phyloP scores from a whole-genome alignment of 306 rosid genomes.

The Potentilla sterilis region DNA sequence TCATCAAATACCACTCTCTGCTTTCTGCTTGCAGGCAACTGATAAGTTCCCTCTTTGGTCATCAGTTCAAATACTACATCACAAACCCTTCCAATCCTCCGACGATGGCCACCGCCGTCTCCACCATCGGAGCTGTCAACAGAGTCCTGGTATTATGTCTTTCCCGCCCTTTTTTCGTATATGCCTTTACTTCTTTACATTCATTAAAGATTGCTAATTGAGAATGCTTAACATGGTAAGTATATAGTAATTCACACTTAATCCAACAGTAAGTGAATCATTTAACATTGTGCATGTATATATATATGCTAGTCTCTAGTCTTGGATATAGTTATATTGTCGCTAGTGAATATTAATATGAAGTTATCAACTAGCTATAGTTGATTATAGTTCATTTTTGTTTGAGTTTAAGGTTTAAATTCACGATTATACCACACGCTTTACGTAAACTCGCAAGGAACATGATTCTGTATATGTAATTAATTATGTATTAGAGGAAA shows the following conservation, averaged over 20 bases:
- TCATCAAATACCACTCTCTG: constrained; percentile 14
- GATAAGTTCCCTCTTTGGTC: not conserved
- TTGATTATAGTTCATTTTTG: not conserved
- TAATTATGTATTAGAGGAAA: not conserved
- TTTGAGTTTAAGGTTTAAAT: not conserved
- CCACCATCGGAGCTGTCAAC: constrained; percentile 71
- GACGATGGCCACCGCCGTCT: constrained; percentile 77
- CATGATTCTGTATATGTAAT: not conserved
- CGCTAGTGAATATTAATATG: not conserved
- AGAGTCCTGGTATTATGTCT: constrained; percentile 51
- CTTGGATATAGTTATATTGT: not conserved
- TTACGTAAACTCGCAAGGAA: not conserved
- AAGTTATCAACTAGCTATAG: not conserved
- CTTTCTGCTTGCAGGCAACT: constrained; percentile 19
- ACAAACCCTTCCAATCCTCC: not conserved
- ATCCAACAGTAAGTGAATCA: not conserved
- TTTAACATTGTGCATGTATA: not conserved
- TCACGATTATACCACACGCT: not conserved
- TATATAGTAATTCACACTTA: not conserved
- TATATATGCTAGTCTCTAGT: not conserved
- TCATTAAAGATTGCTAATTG: not conserved
- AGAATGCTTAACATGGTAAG: not conserved
- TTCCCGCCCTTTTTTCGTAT: constrained; percentile 8
- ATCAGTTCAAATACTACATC: not conserved
- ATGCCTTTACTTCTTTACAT: not conserved